Base-by-base conservation (phyloP, 2,329 filamentous ascomycete genomes). In the Curvularia eragrostidis region DNA sequence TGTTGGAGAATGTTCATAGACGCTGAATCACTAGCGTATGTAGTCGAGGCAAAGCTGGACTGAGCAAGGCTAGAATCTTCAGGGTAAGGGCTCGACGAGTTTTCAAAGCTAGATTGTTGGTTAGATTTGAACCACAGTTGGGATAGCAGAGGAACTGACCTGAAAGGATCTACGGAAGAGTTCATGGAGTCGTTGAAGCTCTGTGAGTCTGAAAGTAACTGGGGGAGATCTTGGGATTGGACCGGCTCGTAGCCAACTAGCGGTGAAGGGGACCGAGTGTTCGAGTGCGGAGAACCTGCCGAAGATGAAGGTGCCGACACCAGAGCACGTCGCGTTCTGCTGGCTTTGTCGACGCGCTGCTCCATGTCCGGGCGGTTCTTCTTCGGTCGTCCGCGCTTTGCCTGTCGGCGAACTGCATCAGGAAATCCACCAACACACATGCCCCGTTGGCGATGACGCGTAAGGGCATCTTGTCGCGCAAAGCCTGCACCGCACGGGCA, bases 361-460 rank as follows among this genome's bases (percentile, higher is more conserved):
- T 86, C 85, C 74, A 85, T 80, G 54, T 87, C 85, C 8, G 85
- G 86, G 28, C 85, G 78, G 56, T 83, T 80, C 77, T 89, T 89
- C 78, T 85, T 85, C 19, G 87, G 87, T 42, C 87, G 80, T 48
- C 87, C 87, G 59, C 89, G 86, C 77, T 90, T 90, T 36, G 84
- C 84, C 32, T 85, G 83, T 74, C 88, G 88, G 72, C 87, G 85
- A 26, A 89, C 84, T 48, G 87, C 83, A 38, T 93, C 93, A 63
- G 96, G 92, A 69, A 98, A 96, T 5, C 93, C 94, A 54, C 95
- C 95, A 55, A 95, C 89, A 77, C 95, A 99, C 91, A 97, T 97
- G 53, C 94, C 95, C 39, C 95, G 89, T 77, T 98, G 95, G 52
- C 93, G 88, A 75, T 99, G 95, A 54, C 95, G 87, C 21, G 95